Base-by-base conservation (phyloP, 768 basidiomycete genomes). In the Suillus hirtellus region DNA sequence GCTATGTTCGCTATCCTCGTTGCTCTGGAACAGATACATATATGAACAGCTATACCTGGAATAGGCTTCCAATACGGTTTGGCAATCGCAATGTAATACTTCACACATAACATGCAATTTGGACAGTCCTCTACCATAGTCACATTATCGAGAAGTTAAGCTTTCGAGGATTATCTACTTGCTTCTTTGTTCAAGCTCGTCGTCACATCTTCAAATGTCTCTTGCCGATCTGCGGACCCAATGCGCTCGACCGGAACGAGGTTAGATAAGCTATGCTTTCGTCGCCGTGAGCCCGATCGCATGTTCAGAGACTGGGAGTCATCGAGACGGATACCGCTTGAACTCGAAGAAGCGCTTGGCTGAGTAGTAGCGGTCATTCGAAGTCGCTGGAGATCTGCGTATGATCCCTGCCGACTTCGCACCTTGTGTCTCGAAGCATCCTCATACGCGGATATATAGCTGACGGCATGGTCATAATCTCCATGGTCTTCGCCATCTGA, bases 391-490 rank as follows among this genome's bases (percentile, higher is more conserved):
- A 94, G 74, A 76, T 94, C 89, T n/a, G 92, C 92, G 68, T 90
- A 94, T 24, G 90, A 92, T 54, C 84, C 86, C 64, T 85, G 85
- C 21, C 86, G 84, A 73, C 86, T 90, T 58, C 84, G 84, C 34
- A 79, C 74, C 69, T 84, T 86, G 67, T 72, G 74, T 65, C 72
- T 68, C 65, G 67, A 66, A 62, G 71, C 70, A 60, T 84, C 84
- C 61, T 85, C 85, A 60, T 83, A 79, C 11, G 76, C 68, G 21
- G 82, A 82, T 60, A 94, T 75, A 65, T 88, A 80, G 11, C 87
- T 84, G 55, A 94, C 82, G 54, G 95, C 90, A 75, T 96, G 86
- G 73, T 96, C 95, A 73, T 96, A 96, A 76, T 96, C 95, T 46
- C 93, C 94, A 55, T 86, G 84, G 59, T 93, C 93, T 71, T 95